These are phyloP conservation scores for Solanum etuberosum DNA, from an alignment of 257 asterid species.

Conservation along the genomic window DNA sequence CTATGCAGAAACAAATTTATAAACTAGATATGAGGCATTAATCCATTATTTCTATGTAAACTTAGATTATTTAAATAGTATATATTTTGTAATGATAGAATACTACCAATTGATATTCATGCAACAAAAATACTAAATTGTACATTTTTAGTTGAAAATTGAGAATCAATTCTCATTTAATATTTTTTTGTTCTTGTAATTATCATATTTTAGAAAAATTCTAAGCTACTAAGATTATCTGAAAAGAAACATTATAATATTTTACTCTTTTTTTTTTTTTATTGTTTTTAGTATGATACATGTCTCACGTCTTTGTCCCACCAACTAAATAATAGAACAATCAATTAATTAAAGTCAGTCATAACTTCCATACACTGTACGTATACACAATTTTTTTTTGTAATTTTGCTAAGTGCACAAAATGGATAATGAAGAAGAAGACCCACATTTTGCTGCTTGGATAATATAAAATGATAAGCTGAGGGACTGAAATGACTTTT, in stretches of 20 bases:
- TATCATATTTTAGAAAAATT: background rate
- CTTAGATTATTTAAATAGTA: no score
- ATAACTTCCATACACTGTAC: background rate
- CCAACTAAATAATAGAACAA: background rate
- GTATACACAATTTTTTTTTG: background rate
- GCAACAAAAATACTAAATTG: no score
- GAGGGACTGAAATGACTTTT: no score
- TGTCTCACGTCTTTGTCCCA: background rate
- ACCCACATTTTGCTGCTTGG: background rate
- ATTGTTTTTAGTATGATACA: background rate
- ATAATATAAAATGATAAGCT: no score
- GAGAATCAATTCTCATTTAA: no score
- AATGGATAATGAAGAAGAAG: background rate
- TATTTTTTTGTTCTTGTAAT: no score
- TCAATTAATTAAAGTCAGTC: background rate
- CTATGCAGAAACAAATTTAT: no score
- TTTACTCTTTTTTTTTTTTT: background rate
- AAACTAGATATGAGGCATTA: no score
- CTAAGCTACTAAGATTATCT: background rate
- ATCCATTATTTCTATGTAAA: no score
- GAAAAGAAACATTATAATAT: background rate
- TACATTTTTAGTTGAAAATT: background rate
- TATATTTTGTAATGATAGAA: no score
- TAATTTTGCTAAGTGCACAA: background rate
- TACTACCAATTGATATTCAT: no score